Conservation (phyloP, 495 filamentous ascomycete species). For the Haplographium delicatum region DNA sequence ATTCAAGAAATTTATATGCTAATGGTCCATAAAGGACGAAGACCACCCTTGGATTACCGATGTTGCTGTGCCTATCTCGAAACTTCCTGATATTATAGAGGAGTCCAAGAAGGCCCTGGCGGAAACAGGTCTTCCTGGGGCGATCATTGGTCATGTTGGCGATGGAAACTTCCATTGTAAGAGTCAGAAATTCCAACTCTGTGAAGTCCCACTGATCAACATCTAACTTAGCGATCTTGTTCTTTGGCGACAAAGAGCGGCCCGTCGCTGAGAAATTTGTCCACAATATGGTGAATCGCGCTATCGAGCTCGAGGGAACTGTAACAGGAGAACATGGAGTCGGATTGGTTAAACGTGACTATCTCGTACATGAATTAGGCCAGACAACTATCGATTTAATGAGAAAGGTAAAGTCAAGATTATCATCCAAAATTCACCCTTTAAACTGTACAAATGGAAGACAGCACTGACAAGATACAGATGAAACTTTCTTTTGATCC, state of each 20-base stretch:
- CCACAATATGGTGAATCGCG: conserved; percentile 73
- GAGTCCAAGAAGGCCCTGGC: conserved; percentile 65
- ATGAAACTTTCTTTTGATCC: conserved; percentile 69
- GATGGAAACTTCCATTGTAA: conserved; percentile 75
- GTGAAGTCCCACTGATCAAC: conserved; percentile 12
- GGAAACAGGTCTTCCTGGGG: conserved; percentile 57
- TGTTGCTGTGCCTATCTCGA: conserved; percentile 70
- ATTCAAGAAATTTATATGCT: too few relatives aligned
- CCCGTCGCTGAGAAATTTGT: conserved; percentile 58
- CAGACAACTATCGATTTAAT: conserved; percentile 66
- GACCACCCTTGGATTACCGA: conserved; percentile 76
- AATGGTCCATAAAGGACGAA: too few relatives aligned
- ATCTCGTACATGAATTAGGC: conserved; percentile 65
- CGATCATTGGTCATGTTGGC: conserved; percentile 74
- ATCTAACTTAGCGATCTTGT: conserved; percentile 49
- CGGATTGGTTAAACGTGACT: conserved; percentile 75
- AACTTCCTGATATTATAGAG: conserved; percentile 68
- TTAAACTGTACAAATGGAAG: too few relatives aligned
- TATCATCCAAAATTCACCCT: too few relatives aligned
- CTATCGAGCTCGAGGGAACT: conserved; percentile 74
- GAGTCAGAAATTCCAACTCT: conserved; percentile 13
- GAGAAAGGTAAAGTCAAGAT: conserved; percentile 59
- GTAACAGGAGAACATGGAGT: conserved; percentile 78
- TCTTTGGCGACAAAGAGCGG: conserved; percentile 62
- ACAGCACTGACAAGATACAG: too few relatives aligned